These are phyloP conservation scores for Cucumis variabilis DNA, from an alignment of 331 rosid genomes.

Conservation along the genomic window DNA sequence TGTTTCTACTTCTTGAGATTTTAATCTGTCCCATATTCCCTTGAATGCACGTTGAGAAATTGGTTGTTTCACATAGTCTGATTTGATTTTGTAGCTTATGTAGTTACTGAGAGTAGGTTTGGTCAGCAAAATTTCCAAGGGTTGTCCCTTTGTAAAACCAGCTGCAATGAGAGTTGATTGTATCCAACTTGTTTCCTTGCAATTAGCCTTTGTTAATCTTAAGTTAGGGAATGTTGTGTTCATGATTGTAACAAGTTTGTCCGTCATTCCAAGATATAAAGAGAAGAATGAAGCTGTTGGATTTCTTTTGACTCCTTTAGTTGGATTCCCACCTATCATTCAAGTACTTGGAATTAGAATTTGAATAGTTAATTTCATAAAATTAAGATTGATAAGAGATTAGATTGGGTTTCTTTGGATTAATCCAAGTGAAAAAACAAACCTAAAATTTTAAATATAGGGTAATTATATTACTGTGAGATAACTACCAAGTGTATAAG, in stretches of 20 bases:
- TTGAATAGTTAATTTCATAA: too few species aligned
- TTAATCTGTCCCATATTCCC: slow-evolving; percentile 52
- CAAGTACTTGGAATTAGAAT: neutral
- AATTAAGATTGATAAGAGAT: too few species aligned
- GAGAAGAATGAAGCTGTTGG: slow-evolving; percentile 20
- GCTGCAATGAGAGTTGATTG: slow-evolving; percentile 19
- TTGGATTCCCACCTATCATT: slow-evolving; percentile 22
- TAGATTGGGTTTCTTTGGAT: too few species aligned
- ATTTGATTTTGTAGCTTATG: slow-evolving; percentile 1
- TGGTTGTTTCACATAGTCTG: slow-evolving; percentile 56
- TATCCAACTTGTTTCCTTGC: slow-evolving; percentile 26
- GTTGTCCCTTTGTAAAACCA: neutral
- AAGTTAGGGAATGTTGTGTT: slow-evolving; percentile 15
- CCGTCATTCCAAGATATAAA: slow-evolving; percentile 13
- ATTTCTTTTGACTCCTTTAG: neutral
- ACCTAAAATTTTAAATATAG: too few species aligned
- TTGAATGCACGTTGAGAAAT: slow-evolving; percentile 44
- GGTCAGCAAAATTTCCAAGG: neutral
- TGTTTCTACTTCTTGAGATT: slow-evolving; percentile 24
- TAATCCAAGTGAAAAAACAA: too few species aligned
- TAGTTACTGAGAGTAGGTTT: neutral
- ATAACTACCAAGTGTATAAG: too few species aligned
- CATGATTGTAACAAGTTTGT: neutral
- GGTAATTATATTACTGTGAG: too few species aligned
- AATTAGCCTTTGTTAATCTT: neutral